Evolutionary conservation across 2,329 filamentous ascomycete species (phyloP).

Genomic region (Endocalyx cinctus): DNA sequence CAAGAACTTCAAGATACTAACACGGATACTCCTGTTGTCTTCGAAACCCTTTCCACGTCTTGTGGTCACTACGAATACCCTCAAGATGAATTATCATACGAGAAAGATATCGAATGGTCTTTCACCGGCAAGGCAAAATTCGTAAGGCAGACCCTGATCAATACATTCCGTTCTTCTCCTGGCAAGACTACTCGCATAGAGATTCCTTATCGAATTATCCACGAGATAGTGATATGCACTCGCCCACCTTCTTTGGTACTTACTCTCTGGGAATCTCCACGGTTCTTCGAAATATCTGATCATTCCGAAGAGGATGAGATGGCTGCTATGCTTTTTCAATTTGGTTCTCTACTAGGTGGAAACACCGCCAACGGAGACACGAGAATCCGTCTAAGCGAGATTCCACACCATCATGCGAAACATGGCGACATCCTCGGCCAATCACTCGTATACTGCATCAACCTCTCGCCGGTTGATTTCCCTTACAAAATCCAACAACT

Average conservation of each 20-base stretch:
- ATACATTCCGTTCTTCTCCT: slow-evolving; percentile 24
- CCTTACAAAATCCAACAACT: slow-evolving; percentile 23
- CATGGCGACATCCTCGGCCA: slow-evolving; percentile 33
- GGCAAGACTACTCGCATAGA: slow-evolving; percentile 33
- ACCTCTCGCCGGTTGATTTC: slow-evolving; percentile 22
- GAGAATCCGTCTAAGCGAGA: slow-evolving; percentile 24
- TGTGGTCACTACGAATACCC: slow-evolving; percentile 47
- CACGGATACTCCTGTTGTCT: slow-evolving; percentile 14
- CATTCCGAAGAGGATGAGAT: slow-evolving; percentile 21
- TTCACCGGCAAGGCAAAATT: slow-evolving; percentile 37
- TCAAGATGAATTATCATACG: slow-evolving; percentile 33
- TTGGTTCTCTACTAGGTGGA: too few relatives aligned
- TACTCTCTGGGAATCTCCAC: slow-evolving; percentile 47
- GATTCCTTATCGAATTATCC: slow-evolving; percentile 44
- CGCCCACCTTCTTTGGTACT: slow-evolving; percentile 38
- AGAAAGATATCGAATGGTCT: slow-evolving; percentile 37
- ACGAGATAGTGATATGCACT: slow-evolving; percentile 38
- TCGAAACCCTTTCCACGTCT: slow-evolving; percentile 23
- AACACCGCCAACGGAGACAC: slow-evolving; percentile 10
- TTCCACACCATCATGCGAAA: slow-evolving; percentile 19
- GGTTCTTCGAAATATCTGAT: slow-evolving; percentile 34
- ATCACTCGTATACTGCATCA: slow-evolving; percentile 42
- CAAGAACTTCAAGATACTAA: slow-evolving; percentile 15
- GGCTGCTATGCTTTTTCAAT: slow-evolving; percentile 7
- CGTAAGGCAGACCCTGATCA: slow-evolving; percentile 35